Evolutionary conservation across 352 stramenopile genomes (phyloP), one percentile per base, ranked within the genome.

Genomic region (Pythium sukuiense): DNA sequence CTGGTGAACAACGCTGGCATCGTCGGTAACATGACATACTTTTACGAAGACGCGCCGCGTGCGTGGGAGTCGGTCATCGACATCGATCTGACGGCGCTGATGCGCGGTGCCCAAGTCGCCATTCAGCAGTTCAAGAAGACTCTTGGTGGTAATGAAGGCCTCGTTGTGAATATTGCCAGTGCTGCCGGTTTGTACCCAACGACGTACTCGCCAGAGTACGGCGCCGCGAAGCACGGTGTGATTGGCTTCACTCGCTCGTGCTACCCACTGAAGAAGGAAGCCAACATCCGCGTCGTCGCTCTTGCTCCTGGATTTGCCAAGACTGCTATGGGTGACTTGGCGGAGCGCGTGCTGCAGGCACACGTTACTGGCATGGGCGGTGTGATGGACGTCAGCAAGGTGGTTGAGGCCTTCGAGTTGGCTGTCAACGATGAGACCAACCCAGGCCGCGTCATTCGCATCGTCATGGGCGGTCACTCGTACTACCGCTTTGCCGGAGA

Each of bases 1-100:
- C 76, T 94, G 32, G 84, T 86, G 6, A 94, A 94, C 73, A 94
- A 94, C 64, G 86, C 86, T 3, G 86, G 86, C 26, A 92, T 94
- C 33, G 81, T 73, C 4, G 78, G 79, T 8, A 68, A 89, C 50
- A 77, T 86, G 67, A 70, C 70, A 20, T 90, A 83, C 62, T 89
- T 64, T 27, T 65, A 73, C 54, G 66, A 80, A 4, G 71, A 76
- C 52, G 59, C 74, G 24, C 63, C 75, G 20, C 66, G 61, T 20
- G 56, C 55, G 41, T 95, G 86, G 84, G 81, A 91, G 59, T 62
- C 65, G 12, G 81, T 93, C n/a, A 72, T 93, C 30, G 70, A 78
- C 32, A 92, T 95, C 32, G 85, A 93, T 63, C 64, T 92, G 9
- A 85, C 73, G 24, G 79, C 86, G 13, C 72, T 93, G 43, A 80